These are phyloP conservation scores for Plasmodium yoelii DNA, from an alignment of 169 alveolate species.

Conservation along the genomic window DNA sequence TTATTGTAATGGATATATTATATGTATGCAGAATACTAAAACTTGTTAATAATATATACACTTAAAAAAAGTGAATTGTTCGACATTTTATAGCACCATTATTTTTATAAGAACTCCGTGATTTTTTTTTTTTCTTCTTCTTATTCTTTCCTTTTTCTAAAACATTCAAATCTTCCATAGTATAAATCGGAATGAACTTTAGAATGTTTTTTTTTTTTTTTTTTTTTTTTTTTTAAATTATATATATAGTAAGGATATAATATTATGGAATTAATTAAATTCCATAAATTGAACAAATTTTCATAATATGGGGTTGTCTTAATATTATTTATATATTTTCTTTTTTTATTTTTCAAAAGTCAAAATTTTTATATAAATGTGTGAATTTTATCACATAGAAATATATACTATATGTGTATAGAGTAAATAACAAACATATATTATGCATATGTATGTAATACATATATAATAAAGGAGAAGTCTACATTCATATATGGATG, in stretches of 20 bases:
- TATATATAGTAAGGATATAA: not conserved
- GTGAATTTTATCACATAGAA: too few species aligned
- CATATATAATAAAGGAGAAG: too few species aligned
- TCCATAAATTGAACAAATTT: too few species aligned
- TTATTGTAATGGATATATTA: not conserved
- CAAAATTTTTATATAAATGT: too few species aligned
- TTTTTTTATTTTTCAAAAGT: too few species aligned
- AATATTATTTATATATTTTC: too few species aligned
- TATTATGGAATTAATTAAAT: too few species aligned
- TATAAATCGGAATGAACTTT: conserved; percentile 1
- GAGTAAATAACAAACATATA: too few species aligned
- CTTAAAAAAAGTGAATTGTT: not conserved
- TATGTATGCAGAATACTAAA: not conserved
- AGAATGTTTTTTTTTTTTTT: not conserved
- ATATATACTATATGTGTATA: too few species aligned
- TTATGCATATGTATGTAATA: too few species aligned
- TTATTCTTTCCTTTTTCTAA: conserved; percentile 33
- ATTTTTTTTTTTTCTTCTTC: conserved; percentile 47
- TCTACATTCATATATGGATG: too few species aligned
- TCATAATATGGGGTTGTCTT: too few species aligned
- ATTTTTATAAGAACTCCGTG: not conserved
- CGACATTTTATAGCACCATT: not conserved
- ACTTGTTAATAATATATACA: not conserved
- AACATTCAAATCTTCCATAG: conserved; percentile 1
- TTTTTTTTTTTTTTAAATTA: not conserved